phyloP scores from a whole-genome alignment of 192 early-diverging fungal genomes.

The Backusella luteola region DNA sequence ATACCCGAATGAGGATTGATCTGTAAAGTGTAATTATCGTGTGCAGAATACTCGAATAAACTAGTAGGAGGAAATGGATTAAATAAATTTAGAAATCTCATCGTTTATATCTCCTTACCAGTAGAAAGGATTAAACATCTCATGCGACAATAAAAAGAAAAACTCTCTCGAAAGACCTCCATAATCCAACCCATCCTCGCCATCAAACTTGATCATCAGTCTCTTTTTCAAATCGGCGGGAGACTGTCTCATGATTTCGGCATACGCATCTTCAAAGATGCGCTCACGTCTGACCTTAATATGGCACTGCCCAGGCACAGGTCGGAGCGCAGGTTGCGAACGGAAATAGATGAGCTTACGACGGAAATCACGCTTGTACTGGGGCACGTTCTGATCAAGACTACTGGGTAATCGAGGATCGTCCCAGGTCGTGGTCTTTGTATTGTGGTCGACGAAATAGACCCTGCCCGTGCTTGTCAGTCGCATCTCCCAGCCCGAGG shows the following conservation, averaged over 20 bases:
- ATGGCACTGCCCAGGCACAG: conserved; percentile 87
- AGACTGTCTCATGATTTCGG: conserved; percentile 92
- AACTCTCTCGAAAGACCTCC: conserved; percentile 97
- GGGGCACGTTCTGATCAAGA: conserved; percentile 88
- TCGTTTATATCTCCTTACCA: conserved; percentile 9
- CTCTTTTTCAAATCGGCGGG: conserved; percentile 92
- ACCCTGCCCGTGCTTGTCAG: conserved; percentile 90
- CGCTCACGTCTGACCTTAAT: conserved; percentile 85
- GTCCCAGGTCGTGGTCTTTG: conserved; percentile 98
- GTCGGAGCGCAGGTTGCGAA: conserved; percentile 87
- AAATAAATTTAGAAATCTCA: neutral
- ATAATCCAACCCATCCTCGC: conserved; percentile 98
- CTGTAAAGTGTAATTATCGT: conserved; percentile 98
- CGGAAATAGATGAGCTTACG: conserved; percentile 97
- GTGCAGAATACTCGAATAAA: conserved; percentile 96
- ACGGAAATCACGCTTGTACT: conserved; percentile 99
- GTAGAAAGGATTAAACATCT: conserved; percentile 97
- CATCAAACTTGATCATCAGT: conserved; percentile 98
- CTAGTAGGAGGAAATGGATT: conserved; percentile 45
- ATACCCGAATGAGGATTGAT: conserved; percentile 95
- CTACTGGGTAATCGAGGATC: conserved; percentile 85
- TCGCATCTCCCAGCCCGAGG: conserved; percentile 99
- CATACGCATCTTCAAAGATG: conserved; percentile 96
- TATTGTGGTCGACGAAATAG: conserved; percentile 99
- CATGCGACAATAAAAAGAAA: conserved; percentile 96